Evolutionary conservation across 1,284 basidiomycete genomes (phyloP), one percentile per base, ranked within the genome.

Genomic region (Dichomitus squalens): DNA sequence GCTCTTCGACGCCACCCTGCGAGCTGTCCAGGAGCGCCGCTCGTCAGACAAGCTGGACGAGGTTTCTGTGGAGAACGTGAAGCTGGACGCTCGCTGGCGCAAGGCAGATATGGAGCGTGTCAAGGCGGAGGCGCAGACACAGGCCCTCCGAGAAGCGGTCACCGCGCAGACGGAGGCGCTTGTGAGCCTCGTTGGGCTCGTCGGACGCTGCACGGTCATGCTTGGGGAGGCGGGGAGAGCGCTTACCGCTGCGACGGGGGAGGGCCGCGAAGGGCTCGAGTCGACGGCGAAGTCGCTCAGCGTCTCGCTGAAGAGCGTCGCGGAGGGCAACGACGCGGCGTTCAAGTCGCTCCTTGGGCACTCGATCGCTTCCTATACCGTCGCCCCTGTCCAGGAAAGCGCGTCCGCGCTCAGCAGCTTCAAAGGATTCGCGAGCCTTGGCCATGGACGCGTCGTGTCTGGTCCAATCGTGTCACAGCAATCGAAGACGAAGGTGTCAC

Each of bases 1-100:
- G 34, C 90, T 95, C 77, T 91, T 96, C 67, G 88, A 93, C 29
- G 90, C 89, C 8, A 88, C 90, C 31, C 82, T 97, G 63, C 85
- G 88, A 25, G 91, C 90, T 11, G 85, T 90, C 29, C 87, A 88
- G 49, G 89, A 94, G 68, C 81, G 92, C 48, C 85, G 82, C 54
- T 91, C 90, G 20, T 63, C 61, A 2, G 90, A 93, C 61, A 86
- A 87, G 64, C 76, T 95, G 44, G 93, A 95, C 64, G 86, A 89
- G n/a, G 71, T 83, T 25, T 84, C 83, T 60, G 72, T 86, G 16
- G 88, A 90, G 55, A 88, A 85, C 58, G 76, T 96, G 66, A 88
- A 86, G 66, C 79, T 90, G 11, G 85, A 92, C 56, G 87, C 90
- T 1, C 79, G 81, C 51, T 81, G 79, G 66, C 81, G 84, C 61